Conservation (phyloP, 1,284 basidiomycete genomes). For the Sphagnurus paluster region DNA sequence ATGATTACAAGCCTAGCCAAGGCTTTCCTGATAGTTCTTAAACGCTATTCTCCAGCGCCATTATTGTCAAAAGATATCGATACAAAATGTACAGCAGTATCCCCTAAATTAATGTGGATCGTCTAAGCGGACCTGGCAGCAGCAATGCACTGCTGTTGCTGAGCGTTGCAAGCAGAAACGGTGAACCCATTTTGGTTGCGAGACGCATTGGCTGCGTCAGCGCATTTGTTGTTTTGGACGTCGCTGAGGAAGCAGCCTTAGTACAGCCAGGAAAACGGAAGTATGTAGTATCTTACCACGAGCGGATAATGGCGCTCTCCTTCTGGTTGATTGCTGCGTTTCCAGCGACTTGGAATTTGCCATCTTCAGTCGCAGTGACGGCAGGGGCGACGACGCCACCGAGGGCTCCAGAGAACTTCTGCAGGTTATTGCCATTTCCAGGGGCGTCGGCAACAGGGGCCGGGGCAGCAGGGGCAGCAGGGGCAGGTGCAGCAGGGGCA, state of each 20-base stretch:
- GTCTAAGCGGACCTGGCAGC: constrained; percentile 13
- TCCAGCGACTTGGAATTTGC: constrained; percentile 37
- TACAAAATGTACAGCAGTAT: constrained; percentile 15
- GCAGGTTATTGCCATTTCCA: constrained; percentile 28
- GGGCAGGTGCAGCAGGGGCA: background rate
- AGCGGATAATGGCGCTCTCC: constrained; percentile 37
- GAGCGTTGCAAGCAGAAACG: constrained; percentile 38
- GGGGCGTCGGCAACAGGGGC: constrained; percentile 10
- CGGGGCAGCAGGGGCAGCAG: constrained; percentile 1
- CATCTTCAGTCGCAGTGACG: constrained; percentile 33
- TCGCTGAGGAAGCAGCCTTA: constrained; percentile 27
- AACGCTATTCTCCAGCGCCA: background rate
- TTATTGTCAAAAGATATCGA: constrained; percentile 12
- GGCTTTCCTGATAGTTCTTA: too few relatives aligned
- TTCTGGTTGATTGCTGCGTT: constrained; percentile 34
- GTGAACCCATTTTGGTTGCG: constrained; percentile 40
- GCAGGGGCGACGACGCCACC: constrained; percentile 36
- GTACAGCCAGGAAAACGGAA: background rate
- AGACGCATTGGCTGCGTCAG: constrained; percentile 43
- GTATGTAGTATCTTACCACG: constrained; percentile 31
- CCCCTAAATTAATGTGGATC: background rate
- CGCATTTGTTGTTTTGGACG: constrained; percentile 46
- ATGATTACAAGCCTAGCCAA: background rate
- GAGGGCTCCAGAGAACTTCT: constrained; percentile 36
- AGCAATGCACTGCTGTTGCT: constrained; percentile 34